A percentile compares a stretch with the other conserved stretches of the same genome.
These are phyloP conservation scores for Malassezia pachydermatis DNA, from an alignment of 1,284 basidiomycete species.

Conservation along the genomic window DNA sequence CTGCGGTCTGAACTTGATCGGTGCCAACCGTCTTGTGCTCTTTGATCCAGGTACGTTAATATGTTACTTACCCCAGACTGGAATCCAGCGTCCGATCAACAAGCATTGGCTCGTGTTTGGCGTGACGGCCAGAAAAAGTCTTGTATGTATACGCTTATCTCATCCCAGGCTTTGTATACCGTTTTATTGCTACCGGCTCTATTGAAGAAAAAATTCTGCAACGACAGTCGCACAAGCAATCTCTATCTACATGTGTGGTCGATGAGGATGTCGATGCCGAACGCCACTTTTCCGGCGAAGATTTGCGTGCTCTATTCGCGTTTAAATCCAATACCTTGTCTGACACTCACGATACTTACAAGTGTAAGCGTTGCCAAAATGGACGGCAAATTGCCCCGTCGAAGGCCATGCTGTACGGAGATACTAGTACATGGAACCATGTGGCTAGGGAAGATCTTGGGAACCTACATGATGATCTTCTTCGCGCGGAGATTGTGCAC, in stretches of 20 bases:
- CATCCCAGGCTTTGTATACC: conserved; percentile 80
- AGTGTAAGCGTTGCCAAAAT: conserved; percentile 85
- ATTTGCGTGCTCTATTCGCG: conserved; percentile 78
- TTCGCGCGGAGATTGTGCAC: conserved; percentile 75
- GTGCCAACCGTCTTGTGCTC: conserved; percentile 86
- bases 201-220: conserved; percentile 99
- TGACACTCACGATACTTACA: conserved; percentile 71
- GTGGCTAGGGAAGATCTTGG: conserved; percentile 76
- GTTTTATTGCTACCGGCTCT: conserved; percentile 92
- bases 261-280: conserved; percentile 94
- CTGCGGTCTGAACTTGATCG: conserved; percentile 87
- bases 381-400: conserved; percentile 76
- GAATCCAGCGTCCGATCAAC: conserved; percentile 97
- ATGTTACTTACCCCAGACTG: conserved; percentile 56
- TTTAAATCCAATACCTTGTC: conserved; percentile 79
- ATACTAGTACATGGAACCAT: conserved; percentile 99
- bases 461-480: conserved; percentile 86
- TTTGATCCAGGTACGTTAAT: conserved; percentile 65
- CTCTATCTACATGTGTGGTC: conserved; percentile 89
- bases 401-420: conserved; percentile 80
- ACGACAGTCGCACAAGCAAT: conserved; percentile 75
- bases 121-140: conserved; percentile 96
- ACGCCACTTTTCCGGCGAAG: conserved; percentile 83
- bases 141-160: conserved; percentile 16
- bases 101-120: conserved; percentile 96